Conservation (phyloP, 2,329 filamentous ascomycete genomes). For the Alternaria ethzedia region DNA sequence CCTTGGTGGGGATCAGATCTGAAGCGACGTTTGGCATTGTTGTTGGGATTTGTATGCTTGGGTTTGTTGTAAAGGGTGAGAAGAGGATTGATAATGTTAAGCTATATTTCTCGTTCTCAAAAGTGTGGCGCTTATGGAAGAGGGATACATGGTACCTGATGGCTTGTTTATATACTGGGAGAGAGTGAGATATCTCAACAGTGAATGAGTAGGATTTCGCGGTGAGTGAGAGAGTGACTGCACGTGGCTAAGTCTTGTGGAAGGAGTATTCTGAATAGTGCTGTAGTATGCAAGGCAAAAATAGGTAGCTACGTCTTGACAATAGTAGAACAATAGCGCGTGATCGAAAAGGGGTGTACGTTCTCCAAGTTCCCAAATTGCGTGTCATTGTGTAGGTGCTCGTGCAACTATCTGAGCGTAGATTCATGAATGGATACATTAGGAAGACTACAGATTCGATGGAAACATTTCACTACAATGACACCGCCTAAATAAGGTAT, state of each 20-base stretch:
- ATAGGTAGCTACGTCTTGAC: background rate
- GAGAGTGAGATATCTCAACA: background rate
- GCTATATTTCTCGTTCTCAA: background rate
- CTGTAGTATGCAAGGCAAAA: background rate
- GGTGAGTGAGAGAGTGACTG: background rate
- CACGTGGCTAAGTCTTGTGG: background rate
- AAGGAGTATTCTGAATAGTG: background rate
- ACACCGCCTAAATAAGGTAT: background rate
- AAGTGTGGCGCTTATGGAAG: background rate
- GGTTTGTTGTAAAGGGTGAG: background rate
- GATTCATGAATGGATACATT: background rate
- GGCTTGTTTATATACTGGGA: background rate
- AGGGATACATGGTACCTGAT: background rate
- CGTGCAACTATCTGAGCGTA: background rate
- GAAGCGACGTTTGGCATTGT: background rate
- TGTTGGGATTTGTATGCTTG: background rate
- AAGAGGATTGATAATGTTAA: background rate
- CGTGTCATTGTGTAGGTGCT: background rate
- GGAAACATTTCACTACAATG: background rate
- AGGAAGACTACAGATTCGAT: fast-evolving
- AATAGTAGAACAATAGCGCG: background rate
- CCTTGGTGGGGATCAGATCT: background rate
- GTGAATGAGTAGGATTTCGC: fast-evolving
- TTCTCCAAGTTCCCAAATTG: background rate
- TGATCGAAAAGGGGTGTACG: background rate